Base-by-base conservation (phyloP, 1,284 basidiomycete species). In the Flammula alnicola region DNA sequence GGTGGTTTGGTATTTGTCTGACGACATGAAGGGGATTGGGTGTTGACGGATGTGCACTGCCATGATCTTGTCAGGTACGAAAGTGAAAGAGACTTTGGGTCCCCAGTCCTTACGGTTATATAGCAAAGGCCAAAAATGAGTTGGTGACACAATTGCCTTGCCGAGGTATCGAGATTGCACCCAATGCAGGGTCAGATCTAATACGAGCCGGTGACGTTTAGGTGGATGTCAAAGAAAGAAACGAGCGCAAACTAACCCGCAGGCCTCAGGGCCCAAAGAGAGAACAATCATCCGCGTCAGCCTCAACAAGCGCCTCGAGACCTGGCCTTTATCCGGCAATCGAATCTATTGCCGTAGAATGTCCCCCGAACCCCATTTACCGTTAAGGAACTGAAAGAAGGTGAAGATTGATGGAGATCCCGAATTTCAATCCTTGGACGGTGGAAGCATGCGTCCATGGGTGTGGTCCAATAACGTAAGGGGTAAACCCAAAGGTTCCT, bases 331-430 rank as follows among this genome's bases (percentile, higher is more conserved):
- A 57, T 56, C 54, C 59, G 50, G 40, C 44, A 47, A 44, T 33
- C 42, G 46, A 53, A 61, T 56, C 56, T 55, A 54, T 43, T 17
- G 46, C 57, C 57, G 52, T 53, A 35, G 46, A 49, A 49, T 43
- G 38, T 45, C 48, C 51, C 47, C 51, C 47, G 31, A 54, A 48
- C 54, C 55, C 49, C 46, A 57, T 58, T 58, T 42, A 47, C 43
- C 45, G 25, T 35, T 39, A 45, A 47, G n/a, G n/a, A n/a, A 20
- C 37, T 29, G 40, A 39, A 25, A 44, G 29, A 44, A 44, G 31
- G 29, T 9, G 19, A 19, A 56, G 59, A 59, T 61, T 61, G 59
- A 61, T 61, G 54, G 36, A 56, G 55, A 59, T 57, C 52, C 47
- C 49, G 35, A 45, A 12, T 20, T 33, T 39, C n/a, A 52, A 49